A percentile compares a stretch with the other conserved stretches of the same genome.
Conservation (phyloP, 768 basidiomycete genomes). For the Amanita muscaria region DNA sequence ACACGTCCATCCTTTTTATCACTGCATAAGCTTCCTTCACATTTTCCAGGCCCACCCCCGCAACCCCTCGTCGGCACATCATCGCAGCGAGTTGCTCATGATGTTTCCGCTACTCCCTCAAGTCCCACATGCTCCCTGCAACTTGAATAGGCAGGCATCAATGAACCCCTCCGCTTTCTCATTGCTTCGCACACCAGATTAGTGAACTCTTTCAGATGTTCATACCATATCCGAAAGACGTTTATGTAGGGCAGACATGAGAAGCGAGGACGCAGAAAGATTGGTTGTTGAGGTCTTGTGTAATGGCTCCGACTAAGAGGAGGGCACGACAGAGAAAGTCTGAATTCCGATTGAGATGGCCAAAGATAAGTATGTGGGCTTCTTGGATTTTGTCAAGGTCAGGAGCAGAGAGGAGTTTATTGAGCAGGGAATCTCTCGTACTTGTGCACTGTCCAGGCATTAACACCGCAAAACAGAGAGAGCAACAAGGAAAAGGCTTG, state of each 20-base stretch:
- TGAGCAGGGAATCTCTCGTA: conserved; percentile 98
- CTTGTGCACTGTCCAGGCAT: conserved; percentile 68
- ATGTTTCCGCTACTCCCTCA: conserved; percentile 90
- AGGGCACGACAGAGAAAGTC: conserved; percentile 90
- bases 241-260: conserved; percentile 82
- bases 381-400: conserved; percentile 95
- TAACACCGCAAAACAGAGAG: neutral
- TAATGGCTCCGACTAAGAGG: conserved; percentile 96
- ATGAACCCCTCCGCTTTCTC: conserved; percentile 80
- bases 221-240: conserved; percentile 86
- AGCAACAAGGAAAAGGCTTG: conserved; percentile 24
- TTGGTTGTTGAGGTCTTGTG: conserved; percentile 94
- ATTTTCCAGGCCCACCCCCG: conserved; percentile 96
- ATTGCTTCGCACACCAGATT: conserved; percentile 90
- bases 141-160: conserved; percentile 90
- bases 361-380: conserved; percentile 77
- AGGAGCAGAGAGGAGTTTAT: conserved; percentile 92
- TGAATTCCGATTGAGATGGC: conserved; percentile 90
- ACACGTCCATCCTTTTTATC: conserved; percentile 92
- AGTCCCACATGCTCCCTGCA: conserved; percentile 78
- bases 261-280: conserved; percentile 84
- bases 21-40: conserved; percentile 94
- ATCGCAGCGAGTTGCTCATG: conserved; percentile 96
- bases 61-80: conserved; percentile 92
- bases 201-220: conserved; percentile 84